phyloP scores from a whole-genome alignment of 2,329 filamentous ascomycete genomes.

The Aureobasidium vineae region DNA sequence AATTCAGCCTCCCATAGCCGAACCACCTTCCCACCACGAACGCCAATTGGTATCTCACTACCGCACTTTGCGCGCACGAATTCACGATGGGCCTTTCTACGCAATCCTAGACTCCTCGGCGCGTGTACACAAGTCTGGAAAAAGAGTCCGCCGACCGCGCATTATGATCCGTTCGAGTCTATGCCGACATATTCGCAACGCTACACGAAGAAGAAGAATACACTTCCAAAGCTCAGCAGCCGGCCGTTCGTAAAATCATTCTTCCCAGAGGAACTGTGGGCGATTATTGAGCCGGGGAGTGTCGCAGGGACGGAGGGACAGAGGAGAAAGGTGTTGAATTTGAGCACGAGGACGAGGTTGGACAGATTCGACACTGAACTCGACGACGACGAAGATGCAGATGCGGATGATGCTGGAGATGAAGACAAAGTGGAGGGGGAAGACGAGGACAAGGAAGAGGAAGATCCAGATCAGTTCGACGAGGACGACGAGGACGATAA shows the following conservation, averaged over 20 bases:
- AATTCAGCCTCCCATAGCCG: conserved; percentile 40
- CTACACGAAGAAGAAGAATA: conserved; percentile 57
- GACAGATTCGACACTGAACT: conserved; percentile 36
- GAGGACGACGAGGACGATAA: conserved; percentile 56
- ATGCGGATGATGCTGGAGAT: conserved; percentile 38
- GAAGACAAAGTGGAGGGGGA: conserved; percentile 51
- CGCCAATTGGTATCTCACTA: conserved; percentile 50
- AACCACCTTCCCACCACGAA: conserved; percentile 48
- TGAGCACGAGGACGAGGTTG: conserved; percentile 22
- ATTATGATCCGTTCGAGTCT: conserved; percentile 61
- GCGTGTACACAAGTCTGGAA: conserved; percentile 41
- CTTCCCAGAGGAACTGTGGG: conserved; percentile 60
- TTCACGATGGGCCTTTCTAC: conserved; percentile 61
- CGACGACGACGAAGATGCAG: conserved; percentile 42
- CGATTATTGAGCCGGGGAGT: conserved; percentile 47
- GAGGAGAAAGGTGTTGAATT: not conserved
- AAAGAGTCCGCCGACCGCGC: conserved; percentile 36
- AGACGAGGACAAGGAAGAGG: conserved; percentile 57
- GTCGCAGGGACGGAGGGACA: conserved; percentile 32
- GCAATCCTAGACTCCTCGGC: conserved; percentile 53
- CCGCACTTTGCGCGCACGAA: conserved; percentile 53
- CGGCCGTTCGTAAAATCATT: conserved; percentile 57
- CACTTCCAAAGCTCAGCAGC: conserved; percentile 54
- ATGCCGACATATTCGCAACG: conserved; percentile 59
- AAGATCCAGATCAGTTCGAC: conserved; percentile 60